Base-by-base conservation (phyloP, 306 rosid genomes). In the Canavalia ensiformis region DNA sequence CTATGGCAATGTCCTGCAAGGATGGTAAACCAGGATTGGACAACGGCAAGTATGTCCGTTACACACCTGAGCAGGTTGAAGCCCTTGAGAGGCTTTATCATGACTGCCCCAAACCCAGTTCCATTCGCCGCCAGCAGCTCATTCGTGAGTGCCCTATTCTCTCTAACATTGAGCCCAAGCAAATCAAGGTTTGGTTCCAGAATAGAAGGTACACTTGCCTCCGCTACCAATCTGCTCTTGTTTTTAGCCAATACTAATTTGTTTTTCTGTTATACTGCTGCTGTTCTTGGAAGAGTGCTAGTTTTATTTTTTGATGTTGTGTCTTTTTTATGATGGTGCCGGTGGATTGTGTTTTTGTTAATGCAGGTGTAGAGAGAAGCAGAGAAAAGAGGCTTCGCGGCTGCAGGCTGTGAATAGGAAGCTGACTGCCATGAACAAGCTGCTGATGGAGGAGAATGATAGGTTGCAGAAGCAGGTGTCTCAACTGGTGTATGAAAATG, bases 11-110 rank as follows among this genome's bases (percentile, higher is more conserved):
- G 98, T 87, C 95, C 97, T 95, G 97, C 98, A 95, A 95, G 98
- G 98, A 95, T 92, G 98, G 97, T 89, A 70, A 91, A 18, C 54
- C 9, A 8, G 91, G 55, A 6, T 18, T 91, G 85, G 97, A 95
- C 73, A 95, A 92, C 77, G 99, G 99, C 5, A 95, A 95, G 83
- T 95, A 95, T 76, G 99, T 95, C 72, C 88, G 99, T 81, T 95
- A 95, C 85, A 95, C 99, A 76, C 97, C 99, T 86, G 99, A 95
- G 99, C 99, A 95, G 99, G 97, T 95, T 88, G 99, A 95, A 82
- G 97, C 99, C 81, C 93, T 95, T 2, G 99, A 95, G 82, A 88
- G 99, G 92, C 91, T 92, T 78, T 95, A 95, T 86, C 97, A 92
- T 31, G 97, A 95, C 12, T 95, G 99, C 79, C 99, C 99, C 45